Evolutionary conservation across 345 rosid species (phyloP).

Genomic region (Geranium rotundifolium): DNA sequence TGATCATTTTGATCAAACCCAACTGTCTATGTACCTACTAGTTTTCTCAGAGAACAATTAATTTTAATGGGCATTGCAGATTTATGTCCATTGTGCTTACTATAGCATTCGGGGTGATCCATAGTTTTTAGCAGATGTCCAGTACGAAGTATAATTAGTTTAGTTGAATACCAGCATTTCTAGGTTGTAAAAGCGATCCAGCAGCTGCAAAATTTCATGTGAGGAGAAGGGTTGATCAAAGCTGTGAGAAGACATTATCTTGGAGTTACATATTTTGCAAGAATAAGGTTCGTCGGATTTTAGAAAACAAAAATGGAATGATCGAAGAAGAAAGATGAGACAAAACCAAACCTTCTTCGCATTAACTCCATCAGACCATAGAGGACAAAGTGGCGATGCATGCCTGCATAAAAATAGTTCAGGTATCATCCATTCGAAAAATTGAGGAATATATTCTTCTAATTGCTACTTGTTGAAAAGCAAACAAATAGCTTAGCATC

Average conservation of each 20-base stretch:
- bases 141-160: not conserved
- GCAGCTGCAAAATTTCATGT: conserved; percentile 81
- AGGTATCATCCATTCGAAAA: no score
- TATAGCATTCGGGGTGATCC: no score
- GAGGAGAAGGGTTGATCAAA: conserved; percentile 77
- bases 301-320: conserved; percentile 1
- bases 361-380: conserved; percentile 90
- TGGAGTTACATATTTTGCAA: conserved; percentile 1
- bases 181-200: conserved; percentile 85
- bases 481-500: no score
- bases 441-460: no score
- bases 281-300: conserved; percentile 1
- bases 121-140: no score
- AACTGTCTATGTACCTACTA: not conserved
- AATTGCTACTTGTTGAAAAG: no score
- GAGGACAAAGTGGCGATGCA: conserved; percentile 88
- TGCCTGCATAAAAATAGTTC: conserved; percentile 36
- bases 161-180: conserved; percentile 68
- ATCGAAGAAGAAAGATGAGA: conserved; percentile 1
- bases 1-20: no score
- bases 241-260: conserved; percentile 26
- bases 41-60: not conserved
- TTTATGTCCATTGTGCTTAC: no score
- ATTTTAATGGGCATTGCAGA: not conserved
- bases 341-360: conserved; percentile 51